phyloP scores from a whole-genome alignment of 495 filamentous ascomycete genomes.

The Hypoxylon trugodes region DNA sequence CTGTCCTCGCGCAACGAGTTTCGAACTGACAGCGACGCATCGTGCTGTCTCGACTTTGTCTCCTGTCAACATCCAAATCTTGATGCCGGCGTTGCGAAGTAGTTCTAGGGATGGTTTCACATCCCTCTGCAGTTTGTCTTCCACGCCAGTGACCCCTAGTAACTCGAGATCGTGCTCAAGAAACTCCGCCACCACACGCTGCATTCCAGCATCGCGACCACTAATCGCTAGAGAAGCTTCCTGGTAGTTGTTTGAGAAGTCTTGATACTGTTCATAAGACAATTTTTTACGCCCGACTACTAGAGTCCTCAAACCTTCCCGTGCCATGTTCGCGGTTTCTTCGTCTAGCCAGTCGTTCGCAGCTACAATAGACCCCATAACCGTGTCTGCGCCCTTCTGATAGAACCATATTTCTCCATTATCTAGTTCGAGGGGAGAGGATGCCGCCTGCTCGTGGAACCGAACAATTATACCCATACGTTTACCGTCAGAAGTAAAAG shows the following conservation, averaged over 20 bases:
- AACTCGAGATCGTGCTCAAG: slow-evolving; percentile 91
- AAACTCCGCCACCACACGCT: slow-evolving; percentile 77
- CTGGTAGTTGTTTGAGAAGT: slow-evolving; percentile 78
- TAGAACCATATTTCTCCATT: slow-evolving; percentile 94
- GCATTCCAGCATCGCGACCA: slow-evolving; percentile 81
- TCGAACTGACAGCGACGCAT: slow-evolving; percentile 93
- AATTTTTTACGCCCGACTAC: slow-evolving; percentile 90
- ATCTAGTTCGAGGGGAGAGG: slow-evolving; percentile 49
- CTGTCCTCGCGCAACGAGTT: slow-evolving; percentile 92
- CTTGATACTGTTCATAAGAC: slow-evolving; percentile 75
- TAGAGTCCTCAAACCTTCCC: slow-evolving; percentile 92
- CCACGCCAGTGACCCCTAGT: slow-evolving; percentile 94
- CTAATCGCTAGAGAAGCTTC: slow-evolving; percentile 82
- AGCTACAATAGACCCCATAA: slow-evolving; percentile 93
- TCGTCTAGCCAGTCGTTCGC: slow-evolving; percentile 99
- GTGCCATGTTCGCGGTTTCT: slow-evolving; percentile 98
- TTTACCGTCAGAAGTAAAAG: slow-evolving; percentile 97
- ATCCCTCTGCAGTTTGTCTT: slow-evolving; percentile 93
- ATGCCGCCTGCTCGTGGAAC: slow-evolving; percentile 67
- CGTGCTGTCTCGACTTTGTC: slow-evolving; percentile 99
- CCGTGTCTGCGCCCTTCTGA: slow-evolving; percentile 97
- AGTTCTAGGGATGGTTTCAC: slow-evolving; percentile 95
- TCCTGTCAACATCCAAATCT: slow-evolving; percentile 99
- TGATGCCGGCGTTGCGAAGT: slow-evolving; percentile 97
- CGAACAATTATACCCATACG: slow-evolving; percentile 97